Evolutionary conservation across 306 rosid genomes (phyloP).

Genomic region (Trifolium dubium): DNA sequence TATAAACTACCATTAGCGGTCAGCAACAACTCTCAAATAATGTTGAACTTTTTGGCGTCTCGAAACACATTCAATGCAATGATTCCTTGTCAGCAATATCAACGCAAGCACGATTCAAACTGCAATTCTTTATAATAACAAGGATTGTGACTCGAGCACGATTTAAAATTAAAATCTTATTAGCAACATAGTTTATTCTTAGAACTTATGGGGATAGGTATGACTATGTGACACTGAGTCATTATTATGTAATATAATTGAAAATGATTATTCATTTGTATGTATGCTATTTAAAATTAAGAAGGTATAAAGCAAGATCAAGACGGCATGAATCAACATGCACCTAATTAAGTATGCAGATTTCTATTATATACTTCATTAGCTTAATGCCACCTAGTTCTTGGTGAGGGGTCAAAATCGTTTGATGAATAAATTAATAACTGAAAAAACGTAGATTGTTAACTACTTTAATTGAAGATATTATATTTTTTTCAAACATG

Average conservation of each 20-base stretch:
- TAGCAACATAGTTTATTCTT: neutral
- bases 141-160: no score
- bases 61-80: neutral
- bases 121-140: no score
- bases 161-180: no score
- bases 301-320: slow-evolving; percentile 43
- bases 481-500: neutral
- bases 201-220: neutral
- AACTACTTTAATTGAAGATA: neutral
- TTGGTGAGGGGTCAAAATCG: neutral
- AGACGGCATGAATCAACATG: slow-evolving; percentile 73
- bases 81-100: no score
- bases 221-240: neutral
- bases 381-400: neutral
- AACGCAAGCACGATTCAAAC: neutral
- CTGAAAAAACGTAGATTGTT: neutral
- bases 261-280: neutral
- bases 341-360: slow-evolving; percentile 57
- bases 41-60: no score
- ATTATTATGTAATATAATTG: neutral
- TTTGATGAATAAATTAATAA: neutral
- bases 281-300: slow-evolving; percentile 48
- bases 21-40: neutral
- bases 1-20: neutral
- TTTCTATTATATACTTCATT: neutral